Evolutionary conservation across 768 basidiomycete genomes (phyloP), one percentile per base, ranked within the genome.

Genomic region (Mycena sanguinolenta): DNA sequence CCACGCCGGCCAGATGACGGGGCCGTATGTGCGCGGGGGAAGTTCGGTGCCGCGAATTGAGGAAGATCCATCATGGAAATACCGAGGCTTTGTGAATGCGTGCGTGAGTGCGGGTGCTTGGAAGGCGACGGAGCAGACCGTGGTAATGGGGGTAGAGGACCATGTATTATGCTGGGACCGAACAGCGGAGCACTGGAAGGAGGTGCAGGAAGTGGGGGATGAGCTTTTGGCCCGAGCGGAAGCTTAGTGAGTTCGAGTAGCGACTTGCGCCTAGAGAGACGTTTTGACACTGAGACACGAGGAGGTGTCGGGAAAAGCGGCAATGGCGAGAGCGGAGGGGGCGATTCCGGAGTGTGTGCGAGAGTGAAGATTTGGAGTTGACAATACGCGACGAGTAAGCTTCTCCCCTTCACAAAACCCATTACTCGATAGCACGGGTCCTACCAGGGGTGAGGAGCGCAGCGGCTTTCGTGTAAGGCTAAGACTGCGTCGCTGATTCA

Each of bases 371-470:
- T 76, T 69, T 4, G 78, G 75, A 17, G 71, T 68, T n/a, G 74
- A 77, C 25, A 53, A 63, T n/a, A 67, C 63, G 16, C 58, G 69
- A 34, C 66, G 65, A 25, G 46, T 42, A 38, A 61, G 65, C 21
- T 49, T 39, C 19, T 58, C 65, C 17, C 58, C 52, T 36, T 61
- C 65, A 30, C 50, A 34, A 21, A 61, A 69, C 16, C 70, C 77
- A 19, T 77, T 76, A 38, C 73, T 67, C n/a, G 75, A 78, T 2
- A 83, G 61, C 3, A 78, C 80, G 28, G 84, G 83, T 7, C 84
- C 82, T 13, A 84, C 81, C 19, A 86, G 77, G 17, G 84, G 85
- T 23, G 85, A 86, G 2, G 85, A 85, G 16, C 82, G 80, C 25
- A 83, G 55, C 0, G 84, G 84, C 27, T 78, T 82, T 10, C 80